Evolutionary conservation across 495 filamentous ascomycete species (phyloP).

Genomic region (Podospora pseudoanserina): DNA sequence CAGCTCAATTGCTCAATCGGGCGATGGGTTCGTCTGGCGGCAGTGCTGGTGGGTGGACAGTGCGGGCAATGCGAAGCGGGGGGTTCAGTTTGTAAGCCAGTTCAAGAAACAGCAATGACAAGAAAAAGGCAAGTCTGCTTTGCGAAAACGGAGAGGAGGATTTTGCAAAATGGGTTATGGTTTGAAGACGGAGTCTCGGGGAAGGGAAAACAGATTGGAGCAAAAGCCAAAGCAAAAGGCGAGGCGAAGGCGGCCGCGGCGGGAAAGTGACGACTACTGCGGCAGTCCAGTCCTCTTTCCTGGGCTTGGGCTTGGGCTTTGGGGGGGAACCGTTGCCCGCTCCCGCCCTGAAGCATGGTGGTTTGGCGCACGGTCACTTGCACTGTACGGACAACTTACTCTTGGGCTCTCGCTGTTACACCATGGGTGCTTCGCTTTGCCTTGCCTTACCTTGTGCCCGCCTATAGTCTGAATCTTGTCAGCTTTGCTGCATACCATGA

Average conservation of each 20-base stretch:
- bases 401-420: neutral
- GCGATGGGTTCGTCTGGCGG: neutral
- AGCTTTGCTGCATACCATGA: neutral
- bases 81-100: neutral
- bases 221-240: neutral
- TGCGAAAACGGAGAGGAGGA: neutral
- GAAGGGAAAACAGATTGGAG: neutral
- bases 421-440: neutral
- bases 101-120: neutral
- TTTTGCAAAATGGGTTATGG: conserved; percentile 1
- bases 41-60: neutral
- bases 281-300: neutral
- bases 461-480: neutral
- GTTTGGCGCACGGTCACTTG: neutral
- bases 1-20: conserved; percentile 12
- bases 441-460: neutral
- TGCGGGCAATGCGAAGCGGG: neutral
- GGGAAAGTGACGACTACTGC: conserved; percentile 13
- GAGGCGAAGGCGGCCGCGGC: conserved; percentile 3
- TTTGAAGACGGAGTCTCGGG: neutral
- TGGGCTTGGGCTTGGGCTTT: neutral
- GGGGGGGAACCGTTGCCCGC: neutral
- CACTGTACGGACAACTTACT: neutral
- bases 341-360: neutral
- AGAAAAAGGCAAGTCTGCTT: neutral